Percentiles rank a stretch among this genome's conserved stretches.
Conservation (phyloP, 805 yeast genomes). For the Wickerhamiella musiphila region DNA sequence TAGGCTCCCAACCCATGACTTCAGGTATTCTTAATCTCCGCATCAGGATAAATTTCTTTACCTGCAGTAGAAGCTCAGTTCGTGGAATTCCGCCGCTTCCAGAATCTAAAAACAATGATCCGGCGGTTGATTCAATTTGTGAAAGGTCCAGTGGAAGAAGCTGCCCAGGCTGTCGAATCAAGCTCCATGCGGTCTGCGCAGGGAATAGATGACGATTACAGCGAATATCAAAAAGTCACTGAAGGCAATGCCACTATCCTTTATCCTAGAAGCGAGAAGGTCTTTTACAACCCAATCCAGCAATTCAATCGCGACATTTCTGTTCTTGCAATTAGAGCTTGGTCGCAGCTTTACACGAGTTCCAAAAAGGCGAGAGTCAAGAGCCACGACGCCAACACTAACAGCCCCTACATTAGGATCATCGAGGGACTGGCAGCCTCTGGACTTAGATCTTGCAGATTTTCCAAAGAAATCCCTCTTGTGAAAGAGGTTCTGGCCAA, state of each 20-base stretch:
- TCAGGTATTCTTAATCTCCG: too few relatives aligned
- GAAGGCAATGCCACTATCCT: slow-evolving; percentile 81
- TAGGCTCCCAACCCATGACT: too few relatives aligned
- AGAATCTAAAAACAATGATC: too few relatives aligned
- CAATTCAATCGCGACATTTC: slow-evolving; percentile 91
- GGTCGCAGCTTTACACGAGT: slow-evolving; percentile 43
- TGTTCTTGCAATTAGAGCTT: slow-evolving; percentile 69
- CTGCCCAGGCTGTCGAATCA: too few relatives aligned
- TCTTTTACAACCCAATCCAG: slow-evolving; percentile 91
- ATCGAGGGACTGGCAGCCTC: slow-evolving; percentile 90
- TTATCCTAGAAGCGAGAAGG: slow-evolving; percentile 65
- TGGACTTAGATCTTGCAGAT: slow-evolving; percentile 84
- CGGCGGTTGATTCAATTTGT: too few relatives aligned
- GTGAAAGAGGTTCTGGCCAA: slow-evolving; percentile 68
- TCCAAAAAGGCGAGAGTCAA: slow-evolving; percentile 8
- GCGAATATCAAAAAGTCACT: slow-evolving; percentile 13
- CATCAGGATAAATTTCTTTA: too few relatives aligned
- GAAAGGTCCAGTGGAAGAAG: too few relatives aligned
- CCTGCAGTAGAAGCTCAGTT: too few relatives aligned
- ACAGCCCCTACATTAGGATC: slow-evolving; percentile 39
- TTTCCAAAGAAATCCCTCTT: slow-evolving; percentile 76
- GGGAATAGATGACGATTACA: not conserved
- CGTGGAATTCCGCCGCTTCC: too few relatives aligned
- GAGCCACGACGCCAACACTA: slow-evolving; percentile 6
- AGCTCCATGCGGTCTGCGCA: too few relatives aligned